Evolutionary conservation across 257 asterid genomes (phyloP).

Genomic region (Solanum corneliomulleri): DNA sequence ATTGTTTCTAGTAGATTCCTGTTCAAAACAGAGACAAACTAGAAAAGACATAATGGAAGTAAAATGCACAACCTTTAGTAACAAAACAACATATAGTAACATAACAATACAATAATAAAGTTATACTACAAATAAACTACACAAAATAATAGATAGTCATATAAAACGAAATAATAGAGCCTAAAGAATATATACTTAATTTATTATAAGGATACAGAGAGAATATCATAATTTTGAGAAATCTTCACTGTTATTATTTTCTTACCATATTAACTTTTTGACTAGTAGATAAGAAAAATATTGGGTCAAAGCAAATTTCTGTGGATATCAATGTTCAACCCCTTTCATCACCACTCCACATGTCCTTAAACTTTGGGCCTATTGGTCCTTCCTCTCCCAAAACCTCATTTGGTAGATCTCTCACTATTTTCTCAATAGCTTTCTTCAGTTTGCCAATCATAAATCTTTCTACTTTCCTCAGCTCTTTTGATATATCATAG

Average conservation of each 20-base stretch:
- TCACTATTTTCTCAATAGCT: neutral
- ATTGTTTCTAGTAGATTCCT: no score
- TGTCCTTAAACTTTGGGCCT: conserved; percentile 23
- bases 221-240: neutral
- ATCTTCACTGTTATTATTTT: neutral
- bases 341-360: conserved; percentile 25
- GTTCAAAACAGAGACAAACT: neutral
- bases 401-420: conserved; percentile 12
- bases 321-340: neutral
- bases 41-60: neutral
- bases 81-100: neutral
- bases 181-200: neutral
- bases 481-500: conserved; percentile 4
- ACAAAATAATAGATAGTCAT: neutral
- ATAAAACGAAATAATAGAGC: no score
- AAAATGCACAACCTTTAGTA: neutral
- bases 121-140: no score
- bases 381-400: conserved; percentile 22
- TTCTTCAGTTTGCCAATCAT: conserved; percentile 1
- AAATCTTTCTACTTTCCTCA: neutral
- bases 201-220: neutral
- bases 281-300: neutral
- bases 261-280: neutral
- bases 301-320: neutral
- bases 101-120: neutral